Conservation (phyloP, 2,329 filamentous ascomycete genomes). For the Colletotrichum camelliae region DNA sequence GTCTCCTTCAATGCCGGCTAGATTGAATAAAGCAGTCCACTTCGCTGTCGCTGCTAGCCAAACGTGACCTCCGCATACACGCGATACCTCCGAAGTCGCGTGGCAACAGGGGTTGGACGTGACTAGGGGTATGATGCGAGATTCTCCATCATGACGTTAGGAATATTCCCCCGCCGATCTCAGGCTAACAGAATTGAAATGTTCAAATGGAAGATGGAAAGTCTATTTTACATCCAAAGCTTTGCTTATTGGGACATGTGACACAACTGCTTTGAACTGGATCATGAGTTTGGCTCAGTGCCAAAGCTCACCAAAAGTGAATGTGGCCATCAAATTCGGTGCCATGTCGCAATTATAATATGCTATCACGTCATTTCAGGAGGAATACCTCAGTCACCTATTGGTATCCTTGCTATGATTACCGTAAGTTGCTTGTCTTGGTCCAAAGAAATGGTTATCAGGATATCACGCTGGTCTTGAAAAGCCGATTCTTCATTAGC, state of each 20-base stretch:
- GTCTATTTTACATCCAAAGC: accelerated
- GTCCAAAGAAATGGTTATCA: neutral
- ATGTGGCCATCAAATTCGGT: neutral
- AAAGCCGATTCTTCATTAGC: neutral
- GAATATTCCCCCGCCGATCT: neutral
- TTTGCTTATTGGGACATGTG: neutral
- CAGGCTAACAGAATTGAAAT: neutral
- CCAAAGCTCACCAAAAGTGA: neutral
- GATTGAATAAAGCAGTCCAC: neutral
- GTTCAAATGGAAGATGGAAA: neutral
- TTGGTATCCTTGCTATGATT: neutral
- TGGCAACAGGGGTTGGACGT: neutral
- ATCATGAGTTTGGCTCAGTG: neutral
- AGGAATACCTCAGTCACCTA: accelerated
- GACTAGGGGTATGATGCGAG: neutral
- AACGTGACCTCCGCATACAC: neutral
- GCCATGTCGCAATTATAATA: neutral
- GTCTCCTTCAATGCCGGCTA: neutral
- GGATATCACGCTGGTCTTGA: neutral
- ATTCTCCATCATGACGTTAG: neutral
- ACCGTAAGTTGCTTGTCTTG: neutral
- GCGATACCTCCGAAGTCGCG: neutral
- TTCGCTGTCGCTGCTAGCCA: neutral
- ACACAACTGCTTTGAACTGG: neutral
- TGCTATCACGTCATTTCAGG: neutral